Conservation (phyloP, 2,329 filamentous ascomycete species). For the Chaetomiaceae sp. region DNA sequence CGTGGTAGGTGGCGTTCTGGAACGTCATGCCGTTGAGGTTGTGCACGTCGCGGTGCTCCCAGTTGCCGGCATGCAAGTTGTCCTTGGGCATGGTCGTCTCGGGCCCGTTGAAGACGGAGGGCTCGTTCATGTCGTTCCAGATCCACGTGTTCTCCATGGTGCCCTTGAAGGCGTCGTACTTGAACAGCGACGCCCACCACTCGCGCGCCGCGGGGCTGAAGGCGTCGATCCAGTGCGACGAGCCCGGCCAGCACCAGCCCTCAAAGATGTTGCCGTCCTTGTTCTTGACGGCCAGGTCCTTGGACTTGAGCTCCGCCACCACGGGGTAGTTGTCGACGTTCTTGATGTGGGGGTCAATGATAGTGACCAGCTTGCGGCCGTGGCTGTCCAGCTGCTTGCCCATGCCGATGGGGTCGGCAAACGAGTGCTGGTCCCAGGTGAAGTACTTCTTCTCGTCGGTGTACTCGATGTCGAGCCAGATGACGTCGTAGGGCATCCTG, state of each 20-base stretch:
- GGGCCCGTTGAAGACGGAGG: slow-evolving; percentile 96
- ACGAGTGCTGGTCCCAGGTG: slow-evolving; percentile 88
- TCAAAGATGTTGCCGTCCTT: slow-evolving; percentile 88
- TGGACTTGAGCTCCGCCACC: slow-evolving; percentile 74
- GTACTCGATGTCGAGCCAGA: slow-evolving; percentile 98
- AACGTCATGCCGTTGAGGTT: slow-evolving; percentile 95
- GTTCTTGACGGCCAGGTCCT: slow-evolving; percentile 79
- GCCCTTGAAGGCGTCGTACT: slow-evolving; percentile 82
- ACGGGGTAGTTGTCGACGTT: slow-evolving; percentile 75
- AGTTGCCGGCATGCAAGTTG: slow-evolving; percentile 83
- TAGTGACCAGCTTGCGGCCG: slow-evolving; percentile 84
- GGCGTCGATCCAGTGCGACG: slow-evolving; percentile 91
- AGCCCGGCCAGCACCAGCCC: slow-evolving; percentile 98
- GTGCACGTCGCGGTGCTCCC: slow-evolving; percentile 96
- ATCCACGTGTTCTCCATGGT: slow-evolving; percentile 83
- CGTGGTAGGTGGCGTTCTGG: slow-evolving; percentile 88
- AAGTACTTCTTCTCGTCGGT: slow-evolving; percentile 98
- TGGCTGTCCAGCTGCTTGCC: slow-evolving; percentile 79
- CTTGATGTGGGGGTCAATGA: slow-evolving; percentile 98
- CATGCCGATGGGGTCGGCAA: slow-evolving; percentile 82
- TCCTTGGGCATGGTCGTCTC: slow-evolving; percentile 99
- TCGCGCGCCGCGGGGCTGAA: slow-evolving; percentile 88
- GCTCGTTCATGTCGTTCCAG: slow-evolving; percentile 99
- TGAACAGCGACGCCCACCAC: slow-evolving; percentile 90
- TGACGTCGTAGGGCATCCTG: slow-evolving; percentile 95